Evolutionary conservation across 176 grass and related monocot genomes (phyloP).

Genomic region (Bromus sterilis): DNA sequence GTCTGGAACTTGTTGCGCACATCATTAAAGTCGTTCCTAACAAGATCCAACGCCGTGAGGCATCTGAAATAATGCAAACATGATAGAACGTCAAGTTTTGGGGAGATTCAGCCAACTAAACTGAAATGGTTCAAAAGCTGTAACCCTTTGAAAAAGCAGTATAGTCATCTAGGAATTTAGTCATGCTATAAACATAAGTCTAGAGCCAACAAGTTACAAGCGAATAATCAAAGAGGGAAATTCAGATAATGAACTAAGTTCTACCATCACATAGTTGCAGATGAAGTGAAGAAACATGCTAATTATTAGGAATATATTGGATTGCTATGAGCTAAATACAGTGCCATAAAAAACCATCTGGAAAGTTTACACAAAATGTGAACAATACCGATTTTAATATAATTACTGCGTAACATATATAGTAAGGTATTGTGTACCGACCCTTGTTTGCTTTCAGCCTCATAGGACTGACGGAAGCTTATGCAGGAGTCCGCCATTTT

Average conservation of each 20-base stretch:
- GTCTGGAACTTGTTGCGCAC: conserved; percentile 49
- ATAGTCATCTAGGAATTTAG: background rate
- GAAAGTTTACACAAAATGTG: background rate
- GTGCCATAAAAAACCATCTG: background rate
- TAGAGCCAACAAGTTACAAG: background rate
- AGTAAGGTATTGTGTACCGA: conserved; percentile 15
- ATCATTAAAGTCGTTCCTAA: conserved; percentile 59
- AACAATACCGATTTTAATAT: background rate
- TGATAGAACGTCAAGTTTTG: background rate
- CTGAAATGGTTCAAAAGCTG: background rate
- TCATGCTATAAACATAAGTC: background rate
- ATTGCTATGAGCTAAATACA: conserved; percentile 2
- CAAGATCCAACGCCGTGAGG: conserved; percentile 41
- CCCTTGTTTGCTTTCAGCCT: conserved; percentile 64
- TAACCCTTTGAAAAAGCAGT: background rate
- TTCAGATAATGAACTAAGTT: background rate
- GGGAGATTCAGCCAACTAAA: background rate
- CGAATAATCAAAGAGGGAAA: background rate
- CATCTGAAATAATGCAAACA: conserved; percentile 43
- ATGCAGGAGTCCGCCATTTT: conserved; percentile 45
- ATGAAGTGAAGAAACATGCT: background rate
- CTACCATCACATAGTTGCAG: background rate
- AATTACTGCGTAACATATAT: background rate
- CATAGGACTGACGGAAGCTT: conserved; percentile 35
- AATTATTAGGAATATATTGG: background rate